Conservation (phyloP, 2,329 filamentous ascomycete species). For the Curvularia eragrostidis region DNA sequence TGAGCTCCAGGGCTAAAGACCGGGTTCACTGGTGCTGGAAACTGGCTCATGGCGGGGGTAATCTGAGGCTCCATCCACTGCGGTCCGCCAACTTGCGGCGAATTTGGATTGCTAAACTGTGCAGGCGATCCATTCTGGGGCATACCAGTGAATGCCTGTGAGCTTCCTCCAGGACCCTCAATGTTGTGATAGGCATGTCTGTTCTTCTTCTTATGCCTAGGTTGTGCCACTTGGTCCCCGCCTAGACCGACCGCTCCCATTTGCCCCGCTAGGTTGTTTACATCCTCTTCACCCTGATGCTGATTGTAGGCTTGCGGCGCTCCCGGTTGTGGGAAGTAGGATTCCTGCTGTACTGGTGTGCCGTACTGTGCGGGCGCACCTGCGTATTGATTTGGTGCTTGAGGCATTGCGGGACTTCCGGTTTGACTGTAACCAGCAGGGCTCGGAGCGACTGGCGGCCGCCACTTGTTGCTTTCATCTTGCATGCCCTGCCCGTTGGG, state of each 20-base stretch:
- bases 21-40: constrained; percentile 63
- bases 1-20: constrained; percentile 56
- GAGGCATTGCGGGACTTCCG: constrained; percentile 41
- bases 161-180: constrained; percentile 70
- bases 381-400: constrained; percentile 41
- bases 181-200: constrained; percentile 90
- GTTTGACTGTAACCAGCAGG: constrained; percentile 55
- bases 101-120: constrained; percentile 63
- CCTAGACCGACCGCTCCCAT: constrained; percentile 40
- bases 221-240: constrained; percentile 53
- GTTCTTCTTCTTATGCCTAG: constrained; percentile 84
- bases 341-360: constrained; percentile 43
- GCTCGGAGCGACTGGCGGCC: constrained; percentile 53
- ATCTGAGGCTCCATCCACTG: constrained; percentile 53
- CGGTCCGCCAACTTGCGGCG: constrained; percentile 40
- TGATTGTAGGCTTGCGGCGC: constrained; percentile 26
- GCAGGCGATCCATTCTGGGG: constrained; percentile 64
- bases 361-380: constrained; percentile 37
- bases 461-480: constrained; percentile 45
- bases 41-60: constrained; percentile 63
- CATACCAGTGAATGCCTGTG: constrained; percentile 73
- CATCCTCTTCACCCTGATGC: constrained; percentile 42
- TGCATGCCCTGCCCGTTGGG: constrained; percentile 37
- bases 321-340: constrained; percentile 53
- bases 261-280: constrained; percentile 40